Conservation (phyloP, 768 basidiomycete species). For the Mrakia hoshinonis region DNA sequence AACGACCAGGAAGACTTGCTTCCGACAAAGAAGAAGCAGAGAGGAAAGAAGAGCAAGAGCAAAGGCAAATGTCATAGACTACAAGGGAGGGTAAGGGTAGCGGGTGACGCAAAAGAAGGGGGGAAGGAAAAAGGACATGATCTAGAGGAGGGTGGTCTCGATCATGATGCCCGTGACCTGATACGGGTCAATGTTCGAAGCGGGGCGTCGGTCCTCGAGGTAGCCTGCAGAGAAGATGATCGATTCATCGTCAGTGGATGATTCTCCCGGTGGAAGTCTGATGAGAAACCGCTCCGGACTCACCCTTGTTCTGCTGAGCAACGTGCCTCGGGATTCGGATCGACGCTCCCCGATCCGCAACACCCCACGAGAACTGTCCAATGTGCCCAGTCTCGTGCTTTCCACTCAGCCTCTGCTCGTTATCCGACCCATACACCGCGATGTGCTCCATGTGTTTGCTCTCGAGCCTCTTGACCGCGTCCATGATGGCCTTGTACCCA, state of each 20-base stretch:
- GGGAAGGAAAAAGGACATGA: no score
- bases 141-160: conserved; percentile 30
- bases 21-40: not conserved
- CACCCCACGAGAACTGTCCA: conserved; percentile 78
- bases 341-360: conserved; percentile 94
- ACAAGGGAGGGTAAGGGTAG: not conserved
- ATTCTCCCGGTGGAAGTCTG: conserved; percentile 73
- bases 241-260: not conserved
- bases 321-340: conserved; percentile 94
- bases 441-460: conserved; percentile 55
- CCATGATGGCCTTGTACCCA: conserved; percentile 85
- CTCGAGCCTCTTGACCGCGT: conserved; percentile 83
- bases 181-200: conserved; percentile 98
- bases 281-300: not conserved
- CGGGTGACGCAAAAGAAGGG: not conserved
- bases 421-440: conserved; percentile 66
- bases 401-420: conserved; percentile 89
- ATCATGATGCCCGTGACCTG: conserved; percentile 82
- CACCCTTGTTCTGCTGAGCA: conserved; percentile 76
- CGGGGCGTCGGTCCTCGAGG: conserved; percentile 47
- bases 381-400: conserved; percentile 98
- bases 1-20: not conserved
- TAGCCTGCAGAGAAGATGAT: not conserved
- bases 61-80: not conserved
- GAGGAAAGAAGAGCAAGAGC: no score